Percentiles rank a stretch among this genome's conserved stretches.
phyloP scores from a whole-genome alignment of 257 asterid genomes.

The Coffea canephora region DNA sequence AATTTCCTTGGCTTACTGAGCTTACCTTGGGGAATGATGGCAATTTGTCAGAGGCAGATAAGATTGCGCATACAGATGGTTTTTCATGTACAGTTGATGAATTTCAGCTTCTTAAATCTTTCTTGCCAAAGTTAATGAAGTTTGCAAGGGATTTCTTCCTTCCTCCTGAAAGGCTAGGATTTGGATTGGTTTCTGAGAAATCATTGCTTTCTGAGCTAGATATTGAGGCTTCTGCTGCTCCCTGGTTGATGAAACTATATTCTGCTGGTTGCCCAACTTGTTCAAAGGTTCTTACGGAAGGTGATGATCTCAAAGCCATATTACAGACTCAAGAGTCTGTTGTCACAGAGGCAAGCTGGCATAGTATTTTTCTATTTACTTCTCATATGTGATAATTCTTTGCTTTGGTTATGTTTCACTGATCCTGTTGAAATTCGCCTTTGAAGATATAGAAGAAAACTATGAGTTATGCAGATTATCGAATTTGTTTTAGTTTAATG shows the following conservation, averaged over 20 bases:
- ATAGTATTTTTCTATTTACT: slow-evolving; percentile 13
- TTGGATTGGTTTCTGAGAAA: slow-evolving; percentile 64
- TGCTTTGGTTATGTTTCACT: neutral
- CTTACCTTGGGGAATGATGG: slow-evolving; percentile 48
- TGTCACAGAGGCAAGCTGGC: slow-evolving; percentile 67
- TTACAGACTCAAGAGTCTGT: slow-evolving; percentile 56
- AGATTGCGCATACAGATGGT: slow-evolving; percentile 36
- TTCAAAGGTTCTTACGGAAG: slow-evolving; percentile 58
- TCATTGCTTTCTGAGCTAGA: slow-evolving; percentile 60
- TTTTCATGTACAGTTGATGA: slow-evolving; percentile 56
- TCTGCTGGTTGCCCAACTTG: slow-evolving; percentile 72
- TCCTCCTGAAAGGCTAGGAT: slow-evolving; percentile 73
- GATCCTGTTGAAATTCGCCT: too few species aligned
- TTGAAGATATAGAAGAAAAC: too few species aligned
- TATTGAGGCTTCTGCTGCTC: slow-evolving; percentile 49
- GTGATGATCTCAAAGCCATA: slow-evolving; percentile 54
- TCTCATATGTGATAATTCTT: slow-evolving; percentile 15
- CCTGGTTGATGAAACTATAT: slow-evolving; percentile 60
- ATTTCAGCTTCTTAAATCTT: slow-evolving; percentile 52
- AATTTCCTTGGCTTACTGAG: slow-evolving; percentile 43
- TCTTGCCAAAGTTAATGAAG: slow-evolving; percentile 56
- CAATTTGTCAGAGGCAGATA: slow-evolving; percentile 39
- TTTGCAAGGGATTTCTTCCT: slow-evolving; percentile 66
- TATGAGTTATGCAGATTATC: too few species aligned
- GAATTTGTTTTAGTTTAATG: too few species aligned